Percentiles rank a stretch among this genome's conserved stretches.
Conservation (phyloP, 2,329 filamentous ascomycete species). For the Cordyceps tenuipes region DNA sequence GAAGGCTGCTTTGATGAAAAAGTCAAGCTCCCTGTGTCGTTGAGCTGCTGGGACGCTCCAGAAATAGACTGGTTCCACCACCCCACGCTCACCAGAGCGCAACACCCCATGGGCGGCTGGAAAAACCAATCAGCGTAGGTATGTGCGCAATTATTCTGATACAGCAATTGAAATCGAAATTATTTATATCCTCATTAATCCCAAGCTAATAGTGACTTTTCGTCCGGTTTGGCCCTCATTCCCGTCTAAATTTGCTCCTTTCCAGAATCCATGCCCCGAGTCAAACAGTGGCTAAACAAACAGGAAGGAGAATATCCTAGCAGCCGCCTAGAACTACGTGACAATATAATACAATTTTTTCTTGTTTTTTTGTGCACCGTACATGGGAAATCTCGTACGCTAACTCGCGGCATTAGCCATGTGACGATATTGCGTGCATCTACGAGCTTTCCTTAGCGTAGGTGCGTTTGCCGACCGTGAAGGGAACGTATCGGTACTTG, state of each 20-base stretch:
- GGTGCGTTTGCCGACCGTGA: conserved; percentile 81
- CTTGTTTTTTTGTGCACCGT: not conserved
- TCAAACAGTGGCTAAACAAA: not conserved
- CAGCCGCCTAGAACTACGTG: not conserved
- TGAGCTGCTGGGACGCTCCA: not conserved
- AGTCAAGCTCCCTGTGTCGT: not conserved
- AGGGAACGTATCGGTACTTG: conserved; percentile 97
- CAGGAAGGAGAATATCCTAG: not conserved
- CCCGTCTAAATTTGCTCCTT: conserved; percentile 11
- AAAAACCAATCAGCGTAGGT: too few relatives aligned
- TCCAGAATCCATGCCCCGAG: conserved; percentile 7
- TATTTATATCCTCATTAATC: conserved; percentile 13
- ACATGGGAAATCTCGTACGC: not conserved
- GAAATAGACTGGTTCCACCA: not conserved
- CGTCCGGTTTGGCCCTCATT: not conserved
- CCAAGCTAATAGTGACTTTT: not conserved
- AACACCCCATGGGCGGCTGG: not conserved
- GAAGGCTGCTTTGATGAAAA: conserved; percentile 6
- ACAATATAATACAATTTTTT: conserved; percentile 6
- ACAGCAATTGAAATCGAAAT: not conserved
- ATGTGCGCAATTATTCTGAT: not conserved
- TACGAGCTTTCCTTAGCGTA: conserved; percentile 58
- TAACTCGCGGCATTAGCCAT: not conserved
- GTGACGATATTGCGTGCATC: conserved; percentile 1
- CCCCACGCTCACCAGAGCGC: conserved; percentile 1